These are phyloP conservation scores for Trichoderma sp. DNA, from an alignment of 2,329 filamentous ascomycete species.

Conservation along the genomic window DNA sequence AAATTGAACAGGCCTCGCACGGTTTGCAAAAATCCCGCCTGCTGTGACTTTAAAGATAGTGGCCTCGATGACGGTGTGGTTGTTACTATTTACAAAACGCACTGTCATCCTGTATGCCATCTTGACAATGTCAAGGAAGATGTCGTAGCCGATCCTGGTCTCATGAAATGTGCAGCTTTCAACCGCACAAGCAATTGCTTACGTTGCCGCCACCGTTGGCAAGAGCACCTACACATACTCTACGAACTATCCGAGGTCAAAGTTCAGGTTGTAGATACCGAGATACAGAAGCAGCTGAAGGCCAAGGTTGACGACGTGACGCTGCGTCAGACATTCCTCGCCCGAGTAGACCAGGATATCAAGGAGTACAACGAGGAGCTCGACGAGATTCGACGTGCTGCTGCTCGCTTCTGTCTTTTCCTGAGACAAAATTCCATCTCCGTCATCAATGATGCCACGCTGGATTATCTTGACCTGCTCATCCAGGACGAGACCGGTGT, in stretches of 20 bases:
- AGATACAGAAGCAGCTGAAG: neutral
- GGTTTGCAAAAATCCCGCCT: slow-evolving; percentile 20
- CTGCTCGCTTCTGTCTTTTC: slow-evolving; percentile 11
- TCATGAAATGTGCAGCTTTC: no score
- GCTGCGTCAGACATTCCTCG: neutral
- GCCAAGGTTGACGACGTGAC: neutral
- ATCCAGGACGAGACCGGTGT: neutral
- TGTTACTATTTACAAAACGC: slow-evolving; percentile 21
- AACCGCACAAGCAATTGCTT: no score
- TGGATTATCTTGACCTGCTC: slow-evolving; percentile 18
- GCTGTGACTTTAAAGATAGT: slow-evolving; percentile 22
- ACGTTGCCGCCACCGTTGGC: no score
- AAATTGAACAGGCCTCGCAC: neutral
- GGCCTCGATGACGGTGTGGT: neutral
- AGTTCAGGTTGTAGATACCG: neutral
- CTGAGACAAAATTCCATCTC: slow-evolving; percentile 3
- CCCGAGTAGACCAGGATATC: neutral
- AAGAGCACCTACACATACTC: slow-evolving; percentile 15
- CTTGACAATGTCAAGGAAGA: slow-evolving; percentile 21
- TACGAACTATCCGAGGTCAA: neutral
- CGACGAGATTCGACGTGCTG: slow-evolving; percentile 3
- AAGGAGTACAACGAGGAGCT: slow-evolving; percentile 2
- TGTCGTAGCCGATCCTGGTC: slow-evolving; percentile 16
- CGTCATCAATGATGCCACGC: neutral
- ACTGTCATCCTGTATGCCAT: slow-evolving; percentile 23